These are phyloP conservation scores for Anisodus acutangulus DNA, from an alignment of 257 asterid genomes.

Conservation along the genomic window DNA sequence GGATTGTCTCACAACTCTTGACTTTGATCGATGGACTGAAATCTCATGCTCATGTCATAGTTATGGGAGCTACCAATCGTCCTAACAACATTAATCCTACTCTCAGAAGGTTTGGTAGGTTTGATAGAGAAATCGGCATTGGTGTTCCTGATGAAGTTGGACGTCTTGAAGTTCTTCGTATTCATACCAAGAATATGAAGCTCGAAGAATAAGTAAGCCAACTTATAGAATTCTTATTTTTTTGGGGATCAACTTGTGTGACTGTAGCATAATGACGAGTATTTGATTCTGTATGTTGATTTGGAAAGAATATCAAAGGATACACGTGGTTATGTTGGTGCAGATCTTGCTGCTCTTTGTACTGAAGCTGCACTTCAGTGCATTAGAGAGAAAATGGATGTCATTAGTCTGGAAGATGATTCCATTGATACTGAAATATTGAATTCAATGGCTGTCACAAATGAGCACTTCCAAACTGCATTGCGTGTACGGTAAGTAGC, in stretches of 20 bases:
- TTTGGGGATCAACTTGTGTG: not conserved
- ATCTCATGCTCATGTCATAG: conserved; percentile 62
- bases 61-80: conserved; percentile 66
- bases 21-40: conserved; percentile 66
- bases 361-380: conserved; percentile 73
- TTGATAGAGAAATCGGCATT: conserved; percentile 67
- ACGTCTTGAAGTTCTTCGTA: conserved; percentile 66
- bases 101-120: conserved; percentile 66
- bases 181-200: conserved; percentile 68
- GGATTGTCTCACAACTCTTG: conserved; percentile 63
- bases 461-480: conserved; percentile 63
- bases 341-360: conserved; percentile 68
- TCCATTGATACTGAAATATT: conserved; percentile 62
- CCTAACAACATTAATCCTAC: conserved; percentile 68
- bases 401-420: conserved; percentile 64
- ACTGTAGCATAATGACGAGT: not conserved
- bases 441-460: conserved; percentile 65
- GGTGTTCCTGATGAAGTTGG: conserved; percentile 75
- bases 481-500: conserved; percentile 56
- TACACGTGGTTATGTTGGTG: conserved; percentile 63
- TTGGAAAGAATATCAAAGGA: conserved; percentile 56
- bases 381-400: conserved; percentile 68
- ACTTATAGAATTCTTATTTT: not conserved
- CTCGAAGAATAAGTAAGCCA: conserved; percentile 57
- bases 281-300: conserved; percentile 49